Percentiles rank a stretch among this genome's conserved stretches.
phyloP scores from a whole-genome alignment of 371 early-diverging fungal genomes.

The Mucor saturninus region DNA sequence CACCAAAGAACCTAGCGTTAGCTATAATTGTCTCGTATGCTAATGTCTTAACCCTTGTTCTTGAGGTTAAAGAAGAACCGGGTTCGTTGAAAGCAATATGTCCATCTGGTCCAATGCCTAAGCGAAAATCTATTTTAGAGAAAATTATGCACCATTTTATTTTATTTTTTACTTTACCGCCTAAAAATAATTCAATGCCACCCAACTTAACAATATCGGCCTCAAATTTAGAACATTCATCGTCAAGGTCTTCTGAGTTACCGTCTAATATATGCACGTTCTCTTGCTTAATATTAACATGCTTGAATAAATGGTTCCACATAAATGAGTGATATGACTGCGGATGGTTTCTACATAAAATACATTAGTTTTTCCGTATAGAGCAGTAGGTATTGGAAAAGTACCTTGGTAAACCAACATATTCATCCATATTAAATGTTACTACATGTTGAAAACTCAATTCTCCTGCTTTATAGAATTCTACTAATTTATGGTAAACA shows the following conservation, averaged over 20 bases:
- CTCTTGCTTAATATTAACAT: constrained; percentile 61
- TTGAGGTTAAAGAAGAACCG: constrained; percentile 86
- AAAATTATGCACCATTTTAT: constrained; percentile 19
- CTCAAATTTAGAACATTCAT: constrained; percentile 66
- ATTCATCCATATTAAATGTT: constrained; percentile 68
- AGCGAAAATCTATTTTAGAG: neutral
- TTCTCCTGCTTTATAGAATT: constrained; percentile 56
- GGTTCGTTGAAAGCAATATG: constrained; percentile 94
- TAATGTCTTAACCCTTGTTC: constrained; percentile 87
- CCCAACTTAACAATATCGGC: constrained; percentile 61
- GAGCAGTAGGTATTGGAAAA: neutral
- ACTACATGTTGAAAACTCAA: constrained; percentile 59
- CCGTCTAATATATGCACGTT: constrained; percentile 70
- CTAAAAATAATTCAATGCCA: constrained; percentile 66
- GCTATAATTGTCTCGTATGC: constrained; percentile 92
- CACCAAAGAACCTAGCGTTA: constrained; percentile 88
- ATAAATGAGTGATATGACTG: constrained; percentile 70
- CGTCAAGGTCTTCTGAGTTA: constrained; percentile 65
- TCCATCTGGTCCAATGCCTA: constrained; percentile 61
- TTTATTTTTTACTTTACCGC: constrained; percentile 55
- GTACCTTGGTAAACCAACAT: constrained; percentile 56
- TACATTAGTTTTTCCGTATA: neutral
- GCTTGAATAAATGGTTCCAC: constrained; percentile 69
- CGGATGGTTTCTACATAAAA: constrained; percentile 53
- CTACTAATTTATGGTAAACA: constrained; percentile 62